Evolutionary conservation across 1,284 basidiomycete genomes (phyloP).

Genomic region (Naganishia sp.): DNA sequence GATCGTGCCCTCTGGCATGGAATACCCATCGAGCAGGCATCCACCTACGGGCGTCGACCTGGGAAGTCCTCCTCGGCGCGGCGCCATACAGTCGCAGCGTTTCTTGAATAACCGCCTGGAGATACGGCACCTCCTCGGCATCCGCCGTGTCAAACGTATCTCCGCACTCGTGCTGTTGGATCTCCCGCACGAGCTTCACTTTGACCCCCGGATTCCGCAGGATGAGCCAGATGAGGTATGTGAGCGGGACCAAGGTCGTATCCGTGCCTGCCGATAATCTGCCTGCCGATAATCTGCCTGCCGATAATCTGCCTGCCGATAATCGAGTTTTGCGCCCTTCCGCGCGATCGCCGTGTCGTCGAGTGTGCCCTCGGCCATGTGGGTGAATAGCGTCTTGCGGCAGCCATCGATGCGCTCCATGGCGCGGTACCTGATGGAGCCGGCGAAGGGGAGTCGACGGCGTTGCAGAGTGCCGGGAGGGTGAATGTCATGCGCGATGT

Average conservation of each 20-base stretch:
- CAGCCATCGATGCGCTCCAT: slow-evolving; percentile 17
- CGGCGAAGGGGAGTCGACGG: slow-evolving; percentile 4
- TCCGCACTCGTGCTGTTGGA: not conserved
- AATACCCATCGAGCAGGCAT: not conserved
- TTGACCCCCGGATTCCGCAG: slow-evolving; percentile 6
- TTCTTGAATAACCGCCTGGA: slow-evolving; percentile 13
- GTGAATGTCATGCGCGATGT: slow-evolving; percentile 3
- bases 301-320: no score
- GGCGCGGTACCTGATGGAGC: slow-evolving; percentile 9
- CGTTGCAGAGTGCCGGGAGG: slow-evolving; percentile 5
- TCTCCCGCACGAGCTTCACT: slow-evolving; percentile 2
- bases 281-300: no score
- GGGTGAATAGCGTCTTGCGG: slow-evolving; percentile 17
- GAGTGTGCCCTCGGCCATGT: slow-evolving; percentile 20
- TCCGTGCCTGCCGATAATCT: slow-evolving; percentile 22
- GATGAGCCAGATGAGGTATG: slow-evolving; percentile 21
- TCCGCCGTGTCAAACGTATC: slow-evolving; percentile 2
- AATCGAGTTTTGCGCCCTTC: slow-evolving; percentile 16
- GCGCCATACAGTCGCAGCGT: slow-evolving; percentile 18
- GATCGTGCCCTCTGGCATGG: slow-evolving; percentile 7
- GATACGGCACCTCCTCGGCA: slow-evolving; percentile 12
- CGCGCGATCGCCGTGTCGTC: slow-evolving; percentile 14
- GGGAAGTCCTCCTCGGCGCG: slow-evolving; percentile 14
- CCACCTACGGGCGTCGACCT: slow-evolving; percentile 1
- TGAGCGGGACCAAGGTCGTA: slow-evolving; percentile 20